Base-by-base conservation (phyloP, 768 basidiomycete species). In the Hericium rajendrae region DNA sequence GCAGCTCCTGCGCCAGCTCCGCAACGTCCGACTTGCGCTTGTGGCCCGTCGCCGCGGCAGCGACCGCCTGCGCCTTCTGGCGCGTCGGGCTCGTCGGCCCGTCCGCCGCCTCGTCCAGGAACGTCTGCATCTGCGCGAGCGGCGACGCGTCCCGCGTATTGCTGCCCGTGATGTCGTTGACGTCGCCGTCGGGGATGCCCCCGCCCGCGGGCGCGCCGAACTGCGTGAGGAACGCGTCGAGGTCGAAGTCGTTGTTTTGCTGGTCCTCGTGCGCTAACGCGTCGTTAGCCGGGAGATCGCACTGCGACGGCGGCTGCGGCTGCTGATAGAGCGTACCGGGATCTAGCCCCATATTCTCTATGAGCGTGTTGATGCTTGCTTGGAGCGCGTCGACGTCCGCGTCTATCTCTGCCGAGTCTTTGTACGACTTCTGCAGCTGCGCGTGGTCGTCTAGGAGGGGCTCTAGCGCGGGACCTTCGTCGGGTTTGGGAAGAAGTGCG, bases 301-400 rank as follows among this genome's bases (percentile, higher is more conserved):
- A 38, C 53, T 63, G 13, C 50, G 26, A 5, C 48, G 20, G 20
- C 32, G 50, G 39, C 26, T 11, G 8, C 8, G n/a, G 32, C 37
- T 46, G 40, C 28, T 4, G 24, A 4, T 67, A 64, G 39, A 78
- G 61, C 10, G 71, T 38, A 11, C 51, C 58, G 18, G 83, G 74
- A 65, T 90, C 85, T 51, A 88, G 68, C 6, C 86, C 87, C 49
- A 91, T 77, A 51, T 78, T 78, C 60, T 86, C 76, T 32, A 92
- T 86, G 59, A 94, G 74, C 6, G 80, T 79, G 58, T 88, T 79
- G 46, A 94, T 83, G 58, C 80, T 83, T 12, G 71, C 73, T 59
- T 86, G 81, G 54, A 92, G 70, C 39, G 81, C 79, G 60, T 85
- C 83, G 26, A 93, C 87, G 56, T 89, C 86, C 49, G 78, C 76